Base-by-base conservation (phyloP, 2,329 filamentous ascomycete genomes). In the Ophiostoma sp. region DNA sequence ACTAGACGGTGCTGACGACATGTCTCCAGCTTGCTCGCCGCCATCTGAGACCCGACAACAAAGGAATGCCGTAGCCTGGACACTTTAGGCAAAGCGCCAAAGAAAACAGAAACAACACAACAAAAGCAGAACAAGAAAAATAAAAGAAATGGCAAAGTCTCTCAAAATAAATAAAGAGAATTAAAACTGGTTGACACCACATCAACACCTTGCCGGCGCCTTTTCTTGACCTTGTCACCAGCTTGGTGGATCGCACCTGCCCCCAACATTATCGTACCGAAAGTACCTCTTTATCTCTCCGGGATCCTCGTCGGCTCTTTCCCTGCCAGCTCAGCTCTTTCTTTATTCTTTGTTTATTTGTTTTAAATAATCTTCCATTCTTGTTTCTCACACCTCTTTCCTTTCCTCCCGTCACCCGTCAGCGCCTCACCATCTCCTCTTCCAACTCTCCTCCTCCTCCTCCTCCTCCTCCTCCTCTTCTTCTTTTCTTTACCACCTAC, bases 221-320 rank as follows among this genome's bases (percentile, higher is more conserved):
- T 39, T 23, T 39, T 7, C 23, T 8, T 65, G 33, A 11, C 57
- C 33, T 62, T 62, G 57, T n/a, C 15, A 20, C 33, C 20, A 65
- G 62, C 62, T 20, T 39, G 62, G 62, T 65, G 62, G 35, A 65
- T 65, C 62, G 62, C 62, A 20, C 62, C 62, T 65, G 62, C 35
- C 62, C 60, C 33, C 60, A 39, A 36, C 31, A 64, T 64, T 64
- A 35, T 64, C 60, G 31, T 35, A 35, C 60, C 33, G 20, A 65
- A 65, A 65, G 62, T 65, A 65, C 62, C 35, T 39, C 33, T 65
- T 39, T 39, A n/a, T 23, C 41, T 39, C 6, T 20, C 39, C 60
- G 60, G 33, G 4, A 36, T 10, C 33, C 33, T 64, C 33, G 60
- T 64, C 60, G 64, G 64, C 64, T 66, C 35, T 15, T 41, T 36